These are phyloP conservation scores for Cordia subcordata DNA, from an alignment of 257 asterid species.

Conservation along the genomic window DNA sequence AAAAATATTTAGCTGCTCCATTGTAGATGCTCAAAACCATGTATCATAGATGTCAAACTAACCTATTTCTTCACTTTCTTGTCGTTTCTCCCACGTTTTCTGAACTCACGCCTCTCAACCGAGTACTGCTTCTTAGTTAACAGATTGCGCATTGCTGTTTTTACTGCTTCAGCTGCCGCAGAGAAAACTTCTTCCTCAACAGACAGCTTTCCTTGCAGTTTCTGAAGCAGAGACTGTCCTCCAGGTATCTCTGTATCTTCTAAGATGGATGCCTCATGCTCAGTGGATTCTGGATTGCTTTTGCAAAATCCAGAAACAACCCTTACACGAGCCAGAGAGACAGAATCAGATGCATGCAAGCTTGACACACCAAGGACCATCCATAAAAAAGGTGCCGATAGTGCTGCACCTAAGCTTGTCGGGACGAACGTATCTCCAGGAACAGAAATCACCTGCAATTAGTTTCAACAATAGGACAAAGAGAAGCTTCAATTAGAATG, in stretches of 20 bases:
- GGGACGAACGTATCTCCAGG: constrained; percentile 70
- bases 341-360: constrained; percentile 22
- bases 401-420: constrained; percentile 57
- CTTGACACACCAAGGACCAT: constrained; percentile 87
- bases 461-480: not conserved
- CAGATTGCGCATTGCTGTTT: constrained; percentile 71
- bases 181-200: constrained; percentile 58
- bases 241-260: constrained; percentile 63
- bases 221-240: constrained; percentile 48
- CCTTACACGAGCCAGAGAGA: constrained; percentile 59
- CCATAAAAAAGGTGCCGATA: constrained; percentile 55
- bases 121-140: constrained; percentile 86
- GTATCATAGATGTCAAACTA: not conserved
- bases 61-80: constrained; percentile 32
- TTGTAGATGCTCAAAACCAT: no score
- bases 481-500: not conserved
- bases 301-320: constrained; percentile 41
- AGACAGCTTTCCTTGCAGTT: constrained; percentile 56
- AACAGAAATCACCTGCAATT: constrained; percentile 50
- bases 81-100: constrained; percentile 75
- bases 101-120: constrained; percentile 56
- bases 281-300: constrained; percentile 25
- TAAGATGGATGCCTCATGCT: constrained; percentile 22
- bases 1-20: no score
- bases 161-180: constrained; percentile 72